Evolutionary conservation across 2,329 filamentous ascomycete genomes (phyloP).

Genomic region (Colletotrichum filicis): DNA sequence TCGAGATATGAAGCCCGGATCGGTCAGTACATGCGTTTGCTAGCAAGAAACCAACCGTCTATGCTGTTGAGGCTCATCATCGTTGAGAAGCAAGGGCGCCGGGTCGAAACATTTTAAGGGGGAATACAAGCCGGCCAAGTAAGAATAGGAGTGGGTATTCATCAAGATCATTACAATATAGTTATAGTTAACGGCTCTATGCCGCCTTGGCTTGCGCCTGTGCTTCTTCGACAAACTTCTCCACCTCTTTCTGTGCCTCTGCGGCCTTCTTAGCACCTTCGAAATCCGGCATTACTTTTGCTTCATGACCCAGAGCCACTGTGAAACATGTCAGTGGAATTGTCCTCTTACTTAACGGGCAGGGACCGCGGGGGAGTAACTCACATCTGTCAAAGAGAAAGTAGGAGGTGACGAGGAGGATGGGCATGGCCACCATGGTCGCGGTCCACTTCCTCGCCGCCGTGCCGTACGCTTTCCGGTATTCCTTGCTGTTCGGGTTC

Average conservation of each 20-base stretch:
- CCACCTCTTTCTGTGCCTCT: neutral
- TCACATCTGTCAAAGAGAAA: conserved; percentile 62
- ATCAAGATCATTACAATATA: conserved; percentile 21
- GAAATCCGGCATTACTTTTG: conserved; percentile 40
- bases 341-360: too few relatives aligned
- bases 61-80: neutral
- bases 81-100: neutral
- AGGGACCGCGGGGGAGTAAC: conserved; percentile 30
- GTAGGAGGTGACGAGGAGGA: conserved; percentile 66
- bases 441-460: conserved; percentile 58
- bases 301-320: conserved; percentile 46
- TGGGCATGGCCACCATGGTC: conserved; percentile 63
- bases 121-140: neutral
- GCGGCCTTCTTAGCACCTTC: conserved; percentile 5
- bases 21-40: neutral
- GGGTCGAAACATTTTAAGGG: too few relatives aligned
- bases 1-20: too few relatives aligned
- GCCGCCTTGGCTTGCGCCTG: conserved; percentile 10
- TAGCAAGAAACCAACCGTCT: neutral
- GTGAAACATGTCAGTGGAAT: neutral
- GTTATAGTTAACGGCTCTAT: neutral
- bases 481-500: conserved; percentile 50
- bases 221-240: neutral
- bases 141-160: conserved; percentile 20
- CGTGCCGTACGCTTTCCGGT: conserved; percentile 54